Conservation (phyloP, 2,329 filamentous ascomycete species). For the Boeremia lycopersici region DNA sequence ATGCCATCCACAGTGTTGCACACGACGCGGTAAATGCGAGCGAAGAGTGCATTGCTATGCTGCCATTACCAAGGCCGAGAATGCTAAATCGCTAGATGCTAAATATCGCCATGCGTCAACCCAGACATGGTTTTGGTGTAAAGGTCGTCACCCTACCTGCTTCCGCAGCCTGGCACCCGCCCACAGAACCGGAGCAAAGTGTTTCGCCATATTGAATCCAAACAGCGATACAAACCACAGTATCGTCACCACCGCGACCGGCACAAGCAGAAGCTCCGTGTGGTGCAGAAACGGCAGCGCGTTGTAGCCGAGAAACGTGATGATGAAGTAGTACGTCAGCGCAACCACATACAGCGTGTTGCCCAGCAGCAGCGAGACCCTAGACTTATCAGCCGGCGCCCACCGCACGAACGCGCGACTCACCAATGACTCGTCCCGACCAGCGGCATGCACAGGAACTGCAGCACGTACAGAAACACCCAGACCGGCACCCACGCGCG, state of each 20-base stretch:
- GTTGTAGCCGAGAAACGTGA: conserved; percentile 73
- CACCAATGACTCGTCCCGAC: conserved; percentile 61
- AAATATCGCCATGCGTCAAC: too few species aligned
- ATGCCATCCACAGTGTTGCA: too few species aligned
- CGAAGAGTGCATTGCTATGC: too few species aligned
- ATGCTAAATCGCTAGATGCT: too few species aligned
- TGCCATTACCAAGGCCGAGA: too few species aligned
- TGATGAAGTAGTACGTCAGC: conserved; percentile 69
- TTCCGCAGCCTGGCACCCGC: conserved; percentile 55
- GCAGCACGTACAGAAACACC: conserved; percentile 69
- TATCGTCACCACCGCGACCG: conserved; percentile 64
- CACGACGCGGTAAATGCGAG: too few species aligned
- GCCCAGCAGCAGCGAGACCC: conserved; percentile 64
- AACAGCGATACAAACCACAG: conserved; percentile 63
- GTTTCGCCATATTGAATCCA: conserved; percentile 57
- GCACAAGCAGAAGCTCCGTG: conserved; percentile 68
- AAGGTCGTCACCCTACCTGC: conserved; percentile 29
- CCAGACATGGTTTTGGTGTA: neutral
- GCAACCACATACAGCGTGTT: conserved; percentile 72
- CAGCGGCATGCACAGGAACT: conserved; percentile 70
- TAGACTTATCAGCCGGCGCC: conserved; percentile 17
- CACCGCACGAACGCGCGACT: conserved; percentile 3
- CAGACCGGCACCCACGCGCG: conserved; percentile 72
- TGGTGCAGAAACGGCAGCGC: conserved; percentile 70
- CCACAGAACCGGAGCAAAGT: conserved; percentile 58